phyloP scores from a whole-genome alignment of 352 stramenopile genomes.

The Pythium graminicola region DNA sequence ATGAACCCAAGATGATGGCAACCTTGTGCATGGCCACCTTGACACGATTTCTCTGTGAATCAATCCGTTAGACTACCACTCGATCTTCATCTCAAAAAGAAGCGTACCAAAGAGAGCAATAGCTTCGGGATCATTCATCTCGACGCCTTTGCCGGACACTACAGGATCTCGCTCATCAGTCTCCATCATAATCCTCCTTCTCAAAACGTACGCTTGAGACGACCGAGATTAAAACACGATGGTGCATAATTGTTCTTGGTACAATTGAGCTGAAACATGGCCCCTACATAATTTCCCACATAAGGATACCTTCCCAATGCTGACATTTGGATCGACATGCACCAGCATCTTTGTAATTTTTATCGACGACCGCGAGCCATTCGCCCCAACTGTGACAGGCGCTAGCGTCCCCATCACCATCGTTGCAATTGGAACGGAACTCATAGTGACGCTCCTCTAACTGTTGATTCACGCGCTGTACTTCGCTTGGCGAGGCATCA shows the following conservation, averaged over 20 bases:
- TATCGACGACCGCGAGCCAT: slow-evolving; percentile 82
- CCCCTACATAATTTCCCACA: slow-evolving; percentile 25
- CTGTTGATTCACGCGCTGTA: slow-evolving; percentile 75
- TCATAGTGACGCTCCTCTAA: slow-evolving; percentile 83
- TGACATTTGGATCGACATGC: no score
- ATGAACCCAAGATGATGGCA: slow-evolving; percentile 86
- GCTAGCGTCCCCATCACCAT: slow-evolving; percentile 70
- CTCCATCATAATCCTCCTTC: background rate
- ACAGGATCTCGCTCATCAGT: background rate
- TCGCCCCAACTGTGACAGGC: slow-evolving; percentile 85
- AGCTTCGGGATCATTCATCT: slow-evolving; percentile 58
- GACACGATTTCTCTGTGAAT: slow-evolving; percentile 63
- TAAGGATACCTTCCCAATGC: no score
- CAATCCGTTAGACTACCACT: background rate
- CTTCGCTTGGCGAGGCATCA: slow-evolving; percentile 43
- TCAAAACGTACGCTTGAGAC: slow-evolving; percentile 56
- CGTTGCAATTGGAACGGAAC: slow-evolving; percentile 83
- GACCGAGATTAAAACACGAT: slow-evolving; percentile 84
- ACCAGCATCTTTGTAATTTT: slow-evolving; percentile 77
- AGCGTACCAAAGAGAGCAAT: slow-evolving; percentile 65
- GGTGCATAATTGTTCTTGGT: slow-evolving; percentile 69
- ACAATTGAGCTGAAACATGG: slow-evolving; percentile 82
- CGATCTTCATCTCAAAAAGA: background rate
- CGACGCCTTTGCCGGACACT: slow-evolving; percentile 77
- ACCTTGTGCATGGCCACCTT: slow-evolving; percentile 58